A percentile compares a stretch with the other conserved stretches of the same genome.
Evolutionary conservation across 495 filamentous ascomycete species (phyloP).

Genomic region (Podospora fimiseda): DNA sequence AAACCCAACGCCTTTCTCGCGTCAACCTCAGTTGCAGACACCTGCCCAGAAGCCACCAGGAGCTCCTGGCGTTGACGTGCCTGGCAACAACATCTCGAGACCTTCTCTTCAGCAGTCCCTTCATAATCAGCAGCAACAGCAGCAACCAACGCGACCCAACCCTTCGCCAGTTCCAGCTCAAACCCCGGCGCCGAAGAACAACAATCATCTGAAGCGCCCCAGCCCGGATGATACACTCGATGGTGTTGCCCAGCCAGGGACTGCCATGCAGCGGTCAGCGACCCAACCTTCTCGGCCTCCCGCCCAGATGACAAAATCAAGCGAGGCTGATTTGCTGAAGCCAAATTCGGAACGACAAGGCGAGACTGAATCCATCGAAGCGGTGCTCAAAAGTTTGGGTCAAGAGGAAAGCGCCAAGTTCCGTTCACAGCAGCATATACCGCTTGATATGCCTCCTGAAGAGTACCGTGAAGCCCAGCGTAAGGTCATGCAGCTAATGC

Average conservation of each 20-base stretch:
- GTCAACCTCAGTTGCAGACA: background rate
- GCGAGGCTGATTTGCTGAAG: too few relatives aligned
- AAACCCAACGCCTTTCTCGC: too few relatives aligned
- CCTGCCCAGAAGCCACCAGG: background rate
- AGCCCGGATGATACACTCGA: slow-evolving; percentile 59
- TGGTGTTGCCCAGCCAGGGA: slow-evolving; percentile 39
- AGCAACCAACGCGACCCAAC: slow-evolving; percentile 10
- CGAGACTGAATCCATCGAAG: background rate
- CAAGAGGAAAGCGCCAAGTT: background rate
- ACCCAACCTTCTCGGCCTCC: slow-evolving; percentile 15
- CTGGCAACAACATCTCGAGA: background rate
- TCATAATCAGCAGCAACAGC: slow-evolving; percentile 13
- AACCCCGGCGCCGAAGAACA: slow-evolving; percentile 20
- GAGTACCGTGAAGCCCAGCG: slow-evolving; percentile 17
- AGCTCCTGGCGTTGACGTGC: too few relatives aligned
- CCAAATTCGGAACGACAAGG: background rate
- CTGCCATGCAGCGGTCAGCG: slow-evolving; percentile 27
- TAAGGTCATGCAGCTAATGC: slow-evolving; percentile 27
- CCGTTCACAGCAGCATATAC: too few relatives aligned
- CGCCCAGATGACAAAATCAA: too few relatives aligned
- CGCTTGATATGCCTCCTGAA: background rate
- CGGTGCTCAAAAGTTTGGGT: background rate
- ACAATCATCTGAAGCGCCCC: slow-evolving; percentile 46
- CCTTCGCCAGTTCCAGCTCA: slow-evolving; percentile 12
- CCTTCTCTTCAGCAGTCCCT: slow-evolving; percentile 1